A percentile compares a stretch with the other conserved stretches of the same genome.
phyloP scores from a whole-genome alignment of 257 asterid species.

The Jacaranda copaia region DNA sequence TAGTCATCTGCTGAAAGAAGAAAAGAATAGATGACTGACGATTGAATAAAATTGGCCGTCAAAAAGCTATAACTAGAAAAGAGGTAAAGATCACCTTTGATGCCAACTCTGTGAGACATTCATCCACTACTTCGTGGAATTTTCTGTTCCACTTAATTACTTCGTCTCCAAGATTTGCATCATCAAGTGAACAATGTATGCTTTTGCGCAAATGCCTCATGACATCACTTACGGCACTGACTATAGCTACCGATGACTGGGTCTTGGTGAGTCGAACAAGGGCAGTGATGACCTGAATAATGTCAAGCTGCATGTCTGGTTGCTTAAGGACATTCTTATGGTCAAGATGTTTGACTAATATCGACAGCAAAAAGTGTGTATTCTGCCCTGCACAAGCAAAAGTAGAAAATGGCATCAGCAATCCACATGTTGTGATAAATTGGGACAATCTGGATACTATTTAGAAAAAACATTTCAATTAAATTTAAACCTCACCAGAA shows the following conservation, averaged over 20 bases:
- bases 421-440: background rate
- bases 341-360: constrained; percentile 92
- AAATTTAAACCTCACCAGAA: constrained; percentile 64
- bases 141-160: constrained; percentile 72
- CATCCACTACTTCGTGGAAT: constrained; percentile 82
- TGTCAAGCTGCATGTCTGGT: constrained; percentile 91
- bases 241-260: constrained; percentile 78
- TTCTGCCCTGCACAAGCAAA: constrained; percentile 71
- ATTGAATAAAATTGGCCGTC: background rate
- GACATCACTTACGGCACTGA: constrained; percentile 86
- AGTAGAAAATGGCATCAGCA: background rate
- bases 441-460: background rate
- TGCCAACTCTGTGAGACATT: constrained; percentile 82
- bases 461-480: constrained; percentile 12
- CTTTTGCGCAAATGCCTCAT: constrained; percentile 96
- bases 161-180: constrained; percentile 76
- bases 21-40: background rate
- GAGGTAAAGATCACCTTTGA: constrained; percentile 59
- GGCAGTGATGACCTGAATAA: constrained; percentile 73
- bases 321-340: constrained; percentile 87
- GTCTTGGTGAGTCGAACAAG: constrained; percentile 76
- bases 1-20: constrained; percentile 7
- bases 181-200: constrained; percentile 84
- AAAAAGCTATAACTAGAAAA: too few species aligned
- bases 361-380: constrained; percentile 80